Base-by-base conservation (phyloP, 257 asterid genomes). In the Pogostemon cablin region DNA sequence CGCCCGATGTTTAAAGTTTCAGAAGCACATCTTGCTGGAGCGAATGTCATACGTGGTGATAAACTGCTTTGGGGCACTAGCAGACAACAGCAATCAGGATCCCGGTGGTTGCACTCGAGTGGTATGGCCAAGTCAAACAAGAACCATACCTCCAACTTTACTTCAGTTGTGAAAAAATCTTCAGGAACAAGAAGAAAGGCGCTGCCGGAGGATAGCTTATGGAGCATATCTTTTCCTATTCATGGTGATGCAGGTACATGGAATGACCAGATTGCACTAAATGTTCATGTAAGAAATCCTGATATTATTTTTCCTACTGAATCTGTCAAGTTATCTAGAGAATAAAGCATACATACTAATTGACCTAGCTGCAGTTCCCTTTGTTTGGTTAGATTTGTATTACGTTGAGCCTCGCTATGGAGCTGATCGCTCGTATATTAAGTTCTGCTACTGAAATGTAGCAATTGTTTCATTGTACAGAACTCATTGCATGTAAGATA, bases 51-150 rank as follows among this genome's bases (percentile, higher is more conserved):
- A 42, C 76, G 46, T 10, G 77, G 75, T 38, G 69, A 80, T 67
- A 81, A 77, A 61, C 84, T 56, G 41, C 41, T 79, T 61, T 79
- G 92, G 87, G 82, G 86, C 25, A 74, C 78, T 5, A 78, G 72
- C 71, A 81, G 91, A 60, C 86, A 78, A 62, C 81, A 72, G 40
- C 92, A 88, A 73, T 81, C 91, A 43, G 96, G 97, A 53, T 71
- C 81, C 40, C 82, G 91, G 52, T 92, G 97, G 98, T 73, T 92
- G 84, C 81, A 81, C 56, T 86, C 96, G 10, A 88, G 86, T 72
- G 95, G 96, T 62, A 75, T 84, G 88, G 76, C 71, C 50, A 80
- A 50, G 55, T 67, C 78, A 52, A 80, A 74, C 76, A 88, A 80
- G 81, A 75, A 20, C 65, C 68, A 39, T 6, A 11, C 73, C 48